phyloP scores from a whole-genome alignment of 2,329 filamentous ascomycete species.

The Neonectria sp. region DNA sequence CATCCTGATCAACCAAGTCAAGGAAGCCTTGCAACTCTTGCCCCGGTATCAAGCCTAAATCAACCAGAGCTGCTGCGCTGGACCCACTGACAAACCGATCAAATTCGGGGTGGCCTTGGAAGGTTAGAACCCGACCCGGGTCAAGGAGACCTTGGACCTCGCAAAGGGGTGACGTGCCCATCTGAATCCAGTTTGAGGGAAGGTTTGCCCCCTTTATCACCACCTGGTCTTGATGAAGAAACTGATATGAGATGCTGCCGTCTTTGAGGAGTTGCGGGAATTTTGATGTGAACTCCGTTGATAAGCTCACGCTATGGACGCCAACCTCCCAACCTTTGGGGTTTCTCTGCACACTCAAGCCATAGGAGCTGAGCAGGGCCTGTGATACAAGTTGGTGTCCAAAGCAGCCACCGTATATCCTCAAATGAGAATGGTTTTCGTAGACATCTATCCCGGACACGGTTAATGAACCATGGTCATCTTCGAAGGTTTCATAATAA shows the following conservation, averaged over 20 bases:
- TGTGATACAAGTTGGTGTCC: slow-evolving; percentile 9
- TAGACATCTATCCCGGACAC: not conserved
- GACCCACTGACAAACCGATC: not conserved
- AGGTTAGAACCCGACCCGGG: slow-evolving; percentile 4
- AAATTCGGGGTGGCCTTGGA: slow-evolving; percentile 7
- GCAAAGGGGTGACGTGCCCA: not conserved
- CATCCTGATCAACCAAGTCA: not conserved
- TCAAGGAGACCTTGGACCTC: slow-evolving; percentile 4
- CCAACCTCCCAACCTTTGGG: slow-evolving; percentile 10
- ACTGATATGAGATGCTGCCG: not conserved
- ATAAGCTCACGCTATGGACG: slow-evolving; percentile 3
- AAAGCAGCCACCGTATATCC: slow-evolving; percentile 5
- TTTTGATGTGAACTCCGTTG: not conserved
- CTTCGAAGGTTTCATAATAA: too few species aligned
- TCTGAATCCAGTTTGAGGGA: not conserved
- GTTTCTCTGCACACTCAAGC: not conserved
- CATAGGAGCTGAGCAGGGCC: not conserved
- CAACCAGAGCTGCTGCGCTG: not conserved
- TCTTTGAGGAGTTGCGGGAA: not conserved
- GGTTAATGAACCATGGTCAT: not conserved
- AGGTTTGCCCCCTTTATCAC: not conserved
- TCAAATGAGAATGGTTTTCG: slow-evolving; percentile 1
- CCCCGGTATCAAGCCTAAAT: too few species aligned
- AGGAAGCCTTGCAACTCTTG: too few species aligned
- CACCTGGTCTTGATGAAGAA: slow-evolving; percentile 9